Base-by-base conservation (phyloP, 345 rosid species). In the Viola odorata region DNA sequence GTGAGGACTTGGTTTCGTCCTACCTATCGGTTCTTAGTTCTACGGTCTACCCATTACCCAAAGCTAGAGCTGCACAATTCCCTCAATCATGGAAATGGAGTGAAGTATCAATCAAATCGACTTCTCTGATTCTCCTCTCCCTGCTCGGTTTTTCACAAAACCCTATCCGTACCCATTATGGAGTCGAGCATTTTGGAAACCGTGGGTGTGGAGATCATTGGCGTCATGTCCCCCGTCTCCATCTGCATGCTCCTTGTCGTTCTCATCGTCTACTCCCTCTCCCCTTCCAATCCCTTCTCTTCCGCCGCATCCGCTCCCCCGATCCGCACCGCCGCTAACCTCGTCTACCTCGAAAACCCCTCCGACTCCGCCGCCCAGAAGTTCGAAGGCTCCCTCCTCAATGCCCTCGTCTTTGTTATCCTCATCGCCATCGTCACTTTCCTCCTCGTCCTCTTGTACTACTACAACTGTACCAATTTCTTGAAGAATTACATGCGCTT, bases 401-500 rank as follows among this genome's bases (percentile, higher is more conserved):
- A 94, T 70, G 96, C 99, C 12, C 57, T 90, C 42, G 99, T 94
- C 62, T 86, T 94, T 73, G 85, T 94, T 54, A 51, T 88, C 57
- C 72, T 90, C 70, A 71, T 94, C 37, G 91, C 97, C 45, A 36
- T 79, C 53, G 91, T 83, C 63, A 94, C 99, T 39, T 94, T 94
- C 77, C 55, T 94, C 53, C 82, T 94, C 48, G 91, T 90, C 60
- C 77, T 82, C 69, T 80, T 94, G 68, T 94, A 90, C 81, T 94
- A 94, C 84, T 94, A 85, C 74, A 87, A 94, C 61, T 94, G 81
- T 75, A 92, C 91, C 60, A 80, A 79, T 60, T 94, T 87, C 82
- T 79, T 94, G 78, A 94, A 94, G 85, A 82, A 90, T 60, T 94
- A 94, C 79, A 82, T 86, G 91, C 89, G 92, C 58, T 94, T 94